A percentile compares a stretch with the other conserved stretches of the same genome.
Evolutionary conservation across 202 grass and related monocot species (phyloP).

Genomic region (Eragrostis tef): DNA sequence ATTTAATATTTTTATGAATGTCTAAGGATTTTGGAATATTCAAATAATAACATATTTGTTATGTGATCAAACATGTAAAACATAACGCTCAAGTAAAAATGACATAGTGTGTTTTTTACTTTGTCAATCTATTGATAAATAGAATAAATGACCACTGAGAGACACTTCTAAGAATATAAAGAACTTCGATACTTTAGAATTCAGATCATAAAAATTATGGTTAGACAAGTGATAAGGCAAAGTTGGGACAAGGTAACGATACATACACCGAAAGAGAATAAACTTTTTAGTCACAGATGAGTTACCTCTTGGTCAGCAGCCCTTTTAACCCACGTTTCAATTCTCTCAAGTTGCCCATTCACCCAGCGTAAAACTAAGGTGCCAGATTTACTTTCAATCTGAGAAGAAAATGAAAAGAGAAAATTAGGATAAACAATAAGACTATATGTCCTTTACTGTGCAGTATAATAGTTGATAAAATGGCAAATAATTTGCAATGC

Average conservation of each 20-base stretch:
- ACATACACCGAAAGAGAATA: constrained; percentile 13
- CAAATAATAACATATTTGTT: not conserved
- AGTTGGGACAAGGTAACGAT: not conserved
- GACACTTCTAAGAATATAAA: not conserved
- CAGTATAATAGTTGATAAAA: constrained; percentile 20
- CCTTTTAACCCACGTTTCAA: constrained; percentile 89
- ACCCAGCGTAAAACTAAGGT: constrained; percentile 90
- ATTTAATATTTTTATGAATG: constrained; percentile 6
- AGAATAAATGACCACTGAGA: not conserved
- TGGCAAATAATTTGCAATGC: constrained; percentile 19
- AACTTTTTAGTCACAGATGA: constrained; percentile 28
- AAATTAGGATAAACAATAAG: constrained; percentile 32
- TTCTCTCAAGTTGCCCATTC: constrained; percentile 92
- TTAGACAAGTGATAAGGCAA: not conserved
- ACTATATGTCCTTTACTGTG: not conserved
- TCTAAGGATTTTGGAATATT: not conserved
- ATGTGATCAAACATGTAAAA: not conserved
- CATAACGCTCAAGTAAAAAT: constrained; percentile 11
- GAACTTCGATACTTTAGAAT: not conserved
- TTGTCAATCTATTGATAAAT: constrained; percentile 8
- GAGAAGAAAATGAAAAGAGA: constrained; percentile 21
- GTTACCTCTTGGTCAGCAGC: constrained; percentile 87
- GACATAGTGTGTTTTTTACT: not conserved
- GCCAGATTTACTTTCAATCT: constrained; percentile 91
- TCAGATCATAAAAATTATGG: not conserved